Base-by-base conservation (phyloP, 352 stramenopile genomes). In the Blastocystis hominis region DNA sequence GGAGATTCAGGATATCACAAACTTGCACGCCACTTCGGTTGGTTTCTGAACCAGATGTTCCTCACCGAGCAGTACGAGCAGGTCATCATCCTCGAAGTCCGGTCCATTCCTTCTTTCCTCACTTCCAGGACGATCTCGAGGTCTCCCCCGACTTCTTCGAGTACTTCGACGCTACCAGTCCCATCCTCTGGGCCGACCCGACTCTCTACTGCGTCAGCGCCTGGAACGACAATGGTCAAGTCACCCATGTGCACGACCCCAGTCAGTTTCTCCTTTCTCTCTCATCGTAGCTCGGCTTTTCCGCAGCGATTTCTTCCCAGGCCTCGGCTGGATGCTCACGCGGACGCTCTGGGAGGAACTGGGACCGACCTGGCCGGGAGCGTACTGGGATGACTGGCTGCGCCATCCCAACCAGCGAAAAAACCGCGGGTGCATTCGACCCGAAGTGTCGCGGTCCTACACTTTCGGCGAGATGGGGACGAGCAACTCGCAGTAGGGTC, bases 341-440 rank as follows among this genome's bases (percentile, higher is more conserved):
- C 89, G 89, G 7, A 44, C 86, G 24, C 77, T 93, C 10, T 94
- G 92, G 91, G 89, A 87, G 77, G 90, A 93, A 66, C 88, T 92
- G 87, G 61, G 86, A 7, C 30, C 68, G 0, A 89, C 90, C 42
- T 93, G 91, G 91, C 92, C 92, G 20, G 42, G 86, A 36, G 91
- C 88, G 10, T 95, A 94, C 88, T 96, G 93, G 93, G 93, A 96
- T 90, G 93, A 96, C 88, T 96, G 93, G 93, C 86, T 95, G 10
- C 79, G 93, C 46, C 91, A 94, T 76, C 90, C 91, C 24, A 78
- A 86, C 54, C 89, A 91, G 55, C 90, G 93, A 53, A 42, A 92
- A 76, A 91, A 38, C 55, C 59, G 86, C 13, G 54, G 40, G 36
- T 89, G 94, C 61, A 88, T 96, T n/a, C 89, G 92, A 64, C 93